These are phyloP conservation scores for Datura wrightii DNA, from an alignment of 257 asterid genomes.

Conservation along the genomic window DNA sequence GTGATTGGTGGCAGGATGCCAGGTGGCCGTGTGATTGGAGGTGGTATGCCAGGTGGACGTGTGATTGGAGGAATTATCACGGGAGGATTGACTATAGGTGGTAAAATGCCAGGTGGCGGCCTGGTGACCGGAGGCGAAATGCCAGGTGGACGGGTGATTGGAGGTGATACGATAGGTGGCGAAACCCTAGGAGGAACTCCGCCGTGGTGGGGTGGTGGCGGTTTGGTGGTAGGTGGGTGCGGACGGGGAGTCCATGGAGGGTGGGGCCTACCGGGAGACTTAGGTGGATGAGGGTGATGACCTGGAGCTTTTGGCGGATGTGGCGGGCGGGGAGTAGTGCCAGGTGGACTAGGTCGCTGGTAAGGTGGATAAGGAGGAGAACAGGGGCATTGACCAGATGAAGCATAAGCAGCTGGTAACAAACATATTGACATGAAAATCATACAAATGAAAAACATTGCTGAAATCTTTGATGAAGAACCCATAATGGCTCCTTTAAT, in stretches of 20 bases:
- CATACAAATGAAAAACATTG: slow-evolving; percentile 60
- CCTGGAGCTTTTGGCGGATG: slow-evolving; percentile 42
- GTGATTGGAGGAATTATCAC: slow-evolving; percentile 38
- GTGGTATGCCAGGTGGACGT: slow-evolving; percentile 39
- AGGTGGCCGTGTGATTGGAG: slow-evolving; percentile 53
- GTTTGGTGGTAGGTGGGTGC: slow-evolving; percentile 27
- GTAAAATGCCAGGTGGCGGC: slow-evolving; percentile 37
- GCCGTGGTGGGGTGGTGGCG: slow-evolving; percentile 37
- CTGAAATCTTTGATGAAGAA: slow-evolving; percentile 48
- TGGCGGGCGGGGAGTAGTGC: slow-evolving; percentile 46
- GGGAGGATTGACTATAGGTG: too few relatives aligned
- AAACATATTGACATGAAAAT: slow-evolving; percentile 54
- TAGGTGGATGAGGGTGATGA: slow-evolving; percentile 38
- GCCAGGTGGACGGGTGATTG: slow-evolving; percentile 43
- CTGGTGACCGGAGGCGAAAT: slow-evolving; percentile 41
- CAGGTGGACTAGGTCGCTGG: slow-evolving; percentile 59
- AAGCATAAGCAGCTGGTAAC: slow-evolving; percentile 61
- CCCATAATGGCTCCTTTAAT: slow-evolving; percentile 42
- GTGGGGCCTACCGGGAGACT: slow-evolving; percentile 36
- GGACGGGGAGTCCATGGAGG: slow-evolving; percentile 42
- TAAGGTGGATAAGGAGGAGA: slow-evolving; percentile 62
- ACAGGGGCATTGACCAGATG: slow-evolving; percentile 51
- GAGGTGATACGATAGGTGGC: slow-evolving; percentile 41
- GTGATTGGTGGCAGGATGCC: slow-evolving; percentile 44
- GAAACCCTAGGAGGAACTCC: slow-evolving; percentile 29